Conservation (phyloP, 1,139 yeast species). For the Blastobotrys aristatus region DNA sequence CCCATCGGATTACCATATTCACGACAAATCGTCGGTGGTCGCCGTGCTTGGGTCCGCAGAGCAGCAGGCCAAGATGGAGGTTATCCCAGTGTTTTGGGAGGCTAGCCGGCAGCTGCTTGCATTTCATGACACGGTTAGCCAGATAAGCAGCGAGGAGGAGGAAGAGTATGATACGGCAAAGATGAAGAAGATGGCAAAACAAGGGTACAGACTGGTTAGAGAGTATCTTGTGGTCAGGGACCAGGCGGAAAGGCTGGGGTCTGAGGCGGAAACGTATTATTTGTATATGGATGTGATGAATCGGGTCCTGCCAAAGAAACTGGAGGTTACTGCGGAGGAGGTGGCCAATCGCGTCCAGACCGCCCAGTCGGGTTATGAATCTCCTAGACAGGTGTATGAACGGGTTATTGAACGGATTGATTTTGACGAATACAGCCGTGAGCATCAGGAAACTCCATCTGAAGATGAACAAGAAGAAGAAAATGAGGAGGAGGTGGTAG, state of each 20-base stretch:
- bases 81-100: background rate
- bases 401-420: background rate
- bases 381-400: too few species aligned
- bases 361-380: too few species aligned
- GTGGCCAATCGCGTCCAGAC: too few species aligned
- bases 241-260: slow-evolving; percentile 31
- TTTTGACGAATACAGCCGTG: background rate
- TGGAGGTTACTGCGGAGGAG: too few species aligned
- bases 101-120: too few species aligned
- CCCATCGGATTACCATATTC: background rate
- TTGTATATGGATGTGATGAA: background rate
- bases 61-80: background rate
- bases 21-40: background rate
- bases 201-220: background rate
- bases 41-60: background rate
- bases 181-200: background rate
- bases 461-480: background rate
- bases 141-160: too few species aligned
- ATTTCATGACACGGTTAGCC: too few species aligned
- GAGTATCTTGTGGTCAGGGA: background rate
- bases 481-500: background rate
- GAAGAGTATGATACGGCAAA: too few species aligned
- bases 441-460: background rate
- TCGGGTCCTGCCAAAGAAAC: too few species aligned
- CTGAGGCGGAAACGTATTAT: background rate